phyloP scores from a whole-genome alignment of 129 eudicot species.

The Flaveria brownii region DNA sequence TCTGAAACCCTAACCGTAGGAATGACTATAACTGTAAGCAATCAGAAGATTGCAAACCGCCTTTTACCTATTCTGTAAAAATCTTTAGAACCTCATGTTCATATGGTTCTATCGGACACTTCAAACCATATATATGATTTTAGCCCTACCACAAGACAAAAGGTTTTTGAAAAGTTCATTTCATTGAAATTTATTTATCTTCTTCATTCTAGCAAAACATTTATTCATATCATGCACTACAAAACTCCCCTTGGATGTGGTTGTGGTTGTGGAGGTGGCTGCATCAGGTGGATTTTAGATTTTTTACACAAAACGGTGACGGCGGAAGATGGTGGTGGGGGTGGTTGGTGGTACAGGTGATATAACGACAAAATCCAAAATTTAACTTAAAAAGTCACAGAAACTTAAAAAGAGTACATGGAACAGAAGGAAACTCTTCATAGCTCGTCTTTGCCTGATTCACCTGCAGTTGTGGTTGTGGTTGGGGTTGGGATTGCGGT shows the following conservation, averaged over 20 bases:
- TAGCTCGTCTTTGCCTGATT: constrained; percentile 66
- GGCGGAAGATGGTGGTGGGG: too few relatives aligned
- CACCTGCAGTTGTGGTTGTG: not conserved
- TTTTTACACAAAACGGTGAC: not conserved
- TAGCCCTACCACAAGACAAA: not conserved
- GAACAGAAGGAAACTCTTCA: constrained; percentile 5
- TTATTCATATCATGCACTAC: constrained; percentile 32
- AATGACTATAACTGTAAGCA: too few relatives aligned
- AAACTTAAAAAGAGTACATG: not conserved
- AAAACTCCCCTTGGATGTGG: not conserved
- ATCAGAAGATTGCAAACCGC: too few relatives aligned
- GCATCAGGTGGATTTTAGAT: not conserved
- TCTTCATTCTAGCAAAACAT: constrained; percentile 27
- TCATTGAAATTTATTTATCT: constrained; percentile 23
- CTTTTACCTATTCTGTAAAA: too few relatives aligned
- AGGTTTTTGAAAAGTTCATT: not conserved
- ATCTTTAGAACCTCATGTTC: too few relatives aligned
- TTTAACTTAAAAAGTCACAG: constrained; percentile 9
- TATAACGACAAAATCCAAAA: constrained; percentile 24
- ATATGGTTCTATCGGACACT: too few relatives aligned
- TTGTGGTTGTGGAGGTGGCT: not conserved
- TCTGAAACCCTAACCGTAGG: too few relatives aligned
- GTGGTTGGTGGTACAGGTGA: constrained; percentile 16
- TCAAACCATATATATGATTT: too few relatives aligned
- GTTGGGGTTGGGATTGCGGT: constrained; percentile 18